Percentiles rank a stretch among this genome's conserved stretches.
Evolutionary conservation across 805 yeast genomes (phyloP).

Genomic region (Candida glaebosa): DNA sequence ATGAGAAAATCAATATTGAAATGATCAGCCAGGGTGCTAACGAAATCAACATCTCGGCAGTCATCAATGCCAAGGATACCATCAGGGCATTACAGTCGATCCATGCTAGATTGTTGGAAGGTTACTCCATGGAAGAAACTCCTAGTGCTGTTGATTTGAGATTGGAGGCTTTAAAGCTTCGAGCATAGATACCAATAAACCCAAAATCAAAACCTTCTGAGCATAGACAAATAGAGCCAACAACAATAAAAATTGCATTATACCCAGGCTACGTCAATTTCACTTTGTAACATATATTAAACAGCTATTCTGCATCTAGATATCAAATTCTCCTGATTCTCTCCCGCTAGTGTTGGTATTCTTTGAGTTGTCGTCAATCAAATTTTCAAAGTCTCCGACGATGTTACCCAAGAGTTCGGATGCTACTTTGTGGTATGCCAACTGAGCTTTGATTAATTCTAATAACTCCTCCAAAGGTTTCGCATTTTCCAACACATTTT

Average conservation of each 20-base stretch:
- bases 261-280: slow-evolving; percentile 5
- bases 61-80: slow-evolving; percentile 78
- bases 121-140: slow-evolving; percentile 20
- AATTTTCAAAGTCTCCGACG: slow-evolving; percentile 58
- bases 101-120: slow-evolving; percentile 71
- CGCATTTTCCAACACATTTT: slow-evolving; percentile 69
- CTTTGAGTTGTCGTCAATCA: slow-evolving; percentile 46
- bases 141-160: slow-evolving; percentile 29
- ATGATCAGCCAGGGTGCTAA: slow-evolving; percentile 99
- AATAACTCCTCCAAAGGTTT: slow-evolving; percentile 63
- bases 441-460: slow-evolving; percentile 73
- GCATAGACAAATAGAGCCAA: slow-evolving; percentile 1
- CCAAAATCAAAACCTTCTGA: slow-evolving; percentile 1
- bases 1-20: slow-evolving; percentile 88
- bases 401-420: slow-evolving; percentile 61
- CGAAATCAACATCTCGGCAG: slow-evolving; percentile 95
- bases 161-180: slow-evolving; percentile 25
- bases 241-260: neutral
- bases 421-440: slow-evolving; percentile 77
- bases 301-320: slow-evolving; percentile 11
- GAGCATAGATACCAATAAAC: slow-evolving; percentile 1
- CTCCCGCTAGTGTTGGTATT: slow-evolving; percentile 14
- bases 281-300: slow-evolving; percentile 2
- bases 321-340: slow-evolving; percentile 33
- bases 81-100: slow-evolving; percentile 81